Conservation (phyloP, 805 yeast genomes). For the Wickerhamiella qilinensis region DNA sequence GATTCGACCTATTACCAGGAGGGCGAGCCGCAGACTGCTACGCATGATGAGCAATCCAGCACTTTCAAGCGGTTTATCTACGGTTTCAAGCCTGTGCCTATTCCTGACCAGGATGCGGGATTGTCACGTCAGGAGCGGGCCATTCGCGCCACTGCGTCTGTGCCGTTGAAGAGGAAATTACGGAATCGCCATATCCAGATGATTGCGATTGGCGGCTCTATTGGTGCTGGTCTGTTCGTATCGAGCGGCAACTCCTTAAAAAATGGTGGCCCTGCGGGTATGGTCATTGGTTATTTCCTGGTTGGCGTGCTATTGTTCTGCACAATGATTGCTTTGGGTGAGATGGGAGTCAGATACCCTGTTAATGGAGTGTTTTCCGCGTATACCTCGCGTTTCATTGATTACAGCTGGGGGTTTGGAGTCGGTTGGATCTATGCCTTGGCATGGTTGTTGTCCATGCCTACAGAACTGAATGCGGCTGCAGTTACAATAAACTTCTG, state of each 20-base stretch:
- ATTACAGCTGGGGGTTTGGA: constrained; percentile 55
- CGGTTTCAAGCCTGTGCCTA: constrained; percentile 30
- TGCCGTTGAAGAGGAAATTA: constrained; percentile 32
- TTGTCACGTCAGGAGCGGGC: constrained; percentile 19
- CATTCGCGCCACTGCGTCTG: constrained; percentile 29
- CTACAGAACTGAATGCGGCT: constrained; percentile 51
- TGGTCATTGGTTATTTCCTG: constrained; percentile 38
- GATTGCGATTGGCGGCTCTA: constrained; percentile 62
- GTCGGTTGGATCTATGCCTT: constrained; percentile 57
- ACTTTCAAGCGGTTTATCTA: too few relatives aligned
- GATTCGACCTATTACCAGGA: too few relatives aligned
- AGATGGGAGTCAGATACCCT: constrained; percentile 51
- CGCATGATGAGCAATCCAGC: too few relatives aligned
- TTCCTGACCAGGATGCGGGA: constrained; percentile 21
- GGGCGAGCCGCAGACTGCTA: too few relatives aligned
- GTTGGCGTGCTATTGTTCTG: constrained; percentile 50
- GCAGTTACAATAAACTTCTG: constrained; percentile 40
- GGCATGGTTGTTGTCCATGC: constrained; percentile 48
- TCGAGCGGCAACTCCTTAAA: constrained; percentile 47
- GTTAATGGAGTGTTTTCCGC: constrained; percentile 45
- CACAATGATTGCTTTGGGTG: constrained; percentile 52
- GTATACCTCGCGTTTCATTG: constrained; percentile 45
- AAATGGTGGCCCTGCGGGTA: constrained; percentile 43
- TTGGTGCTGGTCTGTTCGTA: constrained; percentile 62
- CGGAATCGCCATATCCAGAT: constrained; percentile 46